Conservation (phyloP, 108 stramenopile species). For the Skeletonema marinoi region DNA sequence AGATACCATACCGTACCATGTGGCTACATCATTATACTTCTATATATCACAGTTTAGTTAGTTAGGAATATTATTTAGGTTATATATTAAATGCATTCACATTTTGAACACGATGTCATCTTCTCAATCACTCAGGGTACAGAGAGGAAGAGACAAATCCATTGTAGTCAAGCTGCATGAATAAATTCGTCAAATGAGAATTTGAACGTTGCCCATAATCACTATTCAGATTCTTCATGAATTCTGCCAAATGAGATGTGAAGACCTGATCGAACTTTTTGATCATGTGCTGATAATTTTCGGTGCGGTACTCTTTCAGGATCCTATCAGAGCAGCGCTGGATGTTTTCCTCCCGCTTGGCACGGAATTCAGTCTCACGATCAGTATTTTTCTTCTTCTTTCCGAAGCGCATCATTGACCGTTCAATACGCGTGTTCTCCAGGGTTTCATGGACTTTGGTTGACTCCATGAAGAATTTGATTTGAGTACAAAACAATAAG, state of each 20-base stretch:
- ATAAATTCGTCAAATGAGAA: conserved; percentile 68
- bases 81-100: neutral
- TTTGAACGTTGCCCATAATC: conserved; percentile 51
- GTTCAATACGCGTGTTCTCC: conserved; percentile 39
- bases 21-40: neutral
- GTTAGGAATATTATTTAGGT: neutral
- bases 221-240: conserved; percentile 66
- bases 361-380: conserved; percentile 47
- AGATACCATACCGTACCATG: neutral
- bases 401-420: conserved; percentile 40
- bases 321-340: conserved; percentile 52
- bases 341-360: conserved; percentile 51
- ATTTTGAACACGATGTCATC: neutral
- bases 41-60: too few species aligned
- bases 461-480: conserved; percentile 78
- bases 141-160: conserved; percentile 69
- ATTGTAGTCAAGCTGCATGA: conserved; percentile 86
- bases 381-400: conserved; percentile 36
- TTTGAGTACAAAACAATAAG: conserved; percentile 80
- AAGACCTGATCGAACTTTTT: conserved; percentile 78
- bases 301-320: conserved; percentile 62
- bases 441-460: conserved; percentile 57
- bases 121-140: neutral
- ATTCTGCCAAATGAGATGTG: conserved; percentile 65
- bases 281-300: conserved; percentile 81